Base-by-base conservation (phyloP, 768 basidiomycete genomes). In the Leucocoprinus birnbaumii region DNA sequence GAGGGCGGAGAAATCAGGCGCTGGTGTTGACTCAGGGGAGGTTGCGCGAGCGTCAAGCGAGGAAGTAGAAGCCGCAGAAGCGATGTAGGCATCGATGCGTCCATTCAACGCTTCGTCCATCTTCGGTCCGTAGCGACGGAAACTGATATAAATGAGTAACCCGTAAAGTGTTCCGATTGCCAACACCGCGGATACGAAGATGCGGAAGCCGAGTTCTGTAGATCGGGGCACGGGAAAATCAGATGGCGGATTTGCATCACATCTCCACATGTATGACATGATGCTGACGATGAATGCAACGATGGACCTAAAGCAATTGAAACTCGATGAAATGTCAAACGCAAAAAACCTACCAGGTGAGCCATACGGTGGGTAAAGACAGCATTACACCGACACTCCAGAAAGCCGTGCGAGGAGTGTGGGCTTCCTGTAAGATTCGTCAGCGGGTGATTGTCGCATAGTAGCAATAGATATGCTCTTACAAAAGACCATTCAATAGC, bases 371-470 rank as follows among this genome's bases (percentile, higher is more conserved):
- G 0, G 85, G 85, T 70, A 83, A 75, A 0, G 83, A 80, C 21
- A 86, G 70, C n/a, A 86, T 55, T 1, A 85, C 77, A 83, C 85
- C 85, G 16, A 86, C 78, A 54, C 86, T 87, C 85, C 85, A 73
- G 60, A 65, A 68, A 16, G 66, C 62, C 3, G 49, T 19, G 18
- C 58, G 60, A 0, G 60, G 57, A 27, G 60, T 67, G 37, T 77
- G 75, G 2, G 83, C 78, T 60, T 85, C 84, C 82, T 84, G 53
- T 9, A 37, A n/a, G n/a, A 24, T 40, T 19, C 2, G 4, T 13
- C 48, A 2, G 22, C n/a, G 11, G 11, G 40, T n/a, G n/a, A n/a
- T n/a, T n/a, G n/a, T n/a, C n/a, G n/a, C n/a, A 2, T 22, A 13
- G 10, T 14, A 43, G 21, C 22, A 13, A 14, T 0, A 14, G 2